These are phyloP conservation scores for Jamesozyma lodderae DNA, from an alignment of 805 yeast genomes.

Conservation along the genomic window DNA sequence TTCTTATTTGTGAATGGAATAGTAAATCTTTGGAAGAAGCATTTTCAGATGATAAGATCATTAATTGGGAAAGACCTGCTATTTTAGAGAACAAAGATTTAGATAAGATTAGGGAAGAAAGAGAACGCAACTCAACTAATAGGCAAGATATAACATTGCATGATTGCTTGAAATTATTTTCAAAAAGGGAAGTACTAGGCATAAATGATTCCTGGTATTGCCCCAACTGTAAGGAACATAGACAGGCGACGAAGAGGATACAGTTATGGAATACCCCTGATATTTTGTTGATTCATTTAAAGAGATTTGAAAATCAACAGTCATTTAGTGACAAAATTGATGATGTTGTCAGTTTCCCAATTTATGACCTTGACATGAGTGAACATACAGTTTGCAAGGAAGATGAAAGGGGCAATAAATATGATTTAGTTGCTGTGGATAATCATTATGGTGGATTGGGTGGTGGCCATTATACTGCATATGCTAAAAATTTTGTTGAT, in stretches of 20 bases:
- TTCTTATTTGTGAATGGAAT: constrained; percentile 63
- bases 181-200: constrained; percentile 76
- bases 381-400: constrained; percentile 39
- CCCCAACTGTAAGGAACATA: constrained; percentile 78
- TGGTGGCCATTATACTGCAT: constrained; percentile 95
- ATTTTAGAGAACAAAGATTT: constrained; percentile 46
- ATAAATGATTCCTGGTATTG: constrained; percentile 92
- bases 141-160: constrained; percentile 44
- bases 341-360: constrained; percentile 78
- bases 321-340: constrained; percentile 86
- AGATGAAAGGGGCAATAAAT: constrained; percentile 34
- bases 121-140: constrained; percentile 24
- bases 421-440: constrained; percentile 87
- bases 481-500: constrained; percentile 70
- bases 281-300: constrained; percentile 78
- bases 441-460: constrained; percentile 95
- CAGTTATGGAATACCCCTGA: constrained; percentile 95
- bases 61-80: constrained; percentile 49
- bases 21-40: constrained; percentile 38
- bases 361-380: constrained; percentile 66
- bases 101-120: constrained; percentile 35
- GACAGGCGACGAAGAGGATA: constrained; percentile 83
- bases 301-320: constrained; percentile 77
- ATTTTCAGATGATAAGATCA: constrained; percentile 44
- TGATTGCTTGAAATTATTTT: constrained; percentile 67